phyloP scores from a whole-genome alignment of 306 rosid genomes.

The Vigna hirtella region DNA sequence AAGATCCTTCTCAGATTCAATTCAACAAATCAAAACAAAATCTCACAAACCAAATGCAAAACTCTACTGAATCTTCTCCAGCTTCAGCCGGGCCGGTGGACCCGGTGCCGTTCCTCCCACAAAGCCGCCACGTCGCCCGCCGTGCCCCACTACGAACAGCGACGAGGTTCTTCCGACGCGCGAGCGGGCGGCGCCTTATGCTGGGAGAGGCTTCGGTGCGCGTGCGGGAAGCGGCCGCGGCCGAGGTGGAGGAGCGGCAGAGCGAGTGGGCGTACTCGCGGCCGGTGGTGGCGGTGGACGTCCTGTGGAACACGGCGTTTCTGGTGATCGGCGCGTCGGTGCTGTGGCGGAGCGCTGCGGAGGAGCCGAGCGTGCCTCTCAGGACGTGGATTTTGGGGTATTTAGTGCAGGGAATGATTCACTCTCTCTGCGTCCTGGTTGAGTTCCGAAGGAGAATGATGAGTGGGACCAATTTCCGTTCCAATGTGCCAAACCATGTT shows the following conservation, averaged over 20 bases:
- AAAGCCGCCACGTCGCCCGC: constrained; percentile 59
- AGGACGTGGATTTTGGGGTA: constrained; percentile 86
- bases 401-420: constrained; percentile 62
- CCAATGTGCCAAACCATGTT: constrained; percentile 39
- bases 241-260: constrained; percentile 83
- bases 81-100: constrained; percentile 47
- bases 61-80: constrained; percentile 42
- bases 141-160: constrained; percentile 58
- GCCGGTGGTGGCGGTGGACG: constrained; percentile 69
- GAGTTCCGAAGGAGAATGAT: constrained; percentile 58
- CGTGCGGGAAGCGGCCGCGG: constrained; percentile 87
- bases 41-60: constrained; percentile 48
- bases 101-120: constrained; percentile 65
- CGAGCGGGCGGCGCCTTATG: constrained; percentile 78
- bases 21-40: not conserved
- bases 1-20: not conserved
- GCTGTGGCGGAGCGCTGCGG: constrained; percentile 60
- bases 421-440: constrained; percentile 60
- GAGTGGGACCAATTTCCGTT: constrained; percentile 11
- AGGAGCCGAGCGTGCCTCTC: constrained; percentile 71
- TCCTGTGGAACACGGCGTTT: constrained; percentile 75
- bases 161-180: constrained; percentile 66
- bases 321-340: constrained; percentile 54
- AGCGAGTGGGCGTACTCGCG: constrained; percentile 76
- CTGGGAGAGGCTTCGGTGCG: constrained; percentile 72